A percentile compares a stretch with the other conserved stretches of the same genome.
phyloP scores from a whole-genome alignment of 306 rosid genomes.

The Rosa rugosa region DNA sequence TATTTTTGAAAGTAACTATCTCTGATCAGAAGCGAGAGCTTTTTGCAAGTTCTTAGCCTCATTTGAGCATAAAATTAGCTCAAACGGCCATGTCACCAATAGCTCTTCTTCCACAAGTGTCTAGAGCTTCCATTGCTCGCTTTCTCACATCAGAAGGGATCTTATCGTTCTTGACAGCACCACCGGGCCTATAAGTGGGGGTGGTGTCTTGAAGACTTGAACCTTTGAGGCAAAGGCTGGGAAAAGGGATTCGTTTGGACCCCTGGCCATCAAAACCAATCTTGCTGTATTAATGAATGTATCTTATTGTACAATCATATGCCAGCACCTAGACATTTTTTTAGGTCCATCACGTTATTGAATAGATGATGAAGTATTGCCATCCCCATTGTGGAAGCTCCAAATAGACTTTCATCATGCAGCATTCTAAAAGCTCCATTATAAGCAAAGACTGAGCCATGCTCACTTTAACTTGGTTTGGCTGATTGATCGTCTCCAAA shows the following conservation, averaged over 20 bases:
- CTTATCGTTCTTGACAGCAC: slow-evolving; percentile 65
- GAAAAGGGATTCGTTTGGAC: slow-evolving; percentile 8
- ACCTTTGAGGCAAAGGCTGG: slow-evolving; percentile 28
- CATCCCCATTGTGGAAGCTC: background rate
- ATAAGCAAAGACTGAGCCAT: background rate
- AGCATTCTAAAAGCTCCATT: background rate
- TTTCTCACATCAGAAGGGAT: slow-evolving; percentile 72
- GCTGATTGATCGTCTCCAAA: background rate
- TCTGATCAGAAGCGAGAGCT: slow-evolving; percentile 87
- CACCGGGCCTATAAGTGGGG: slow-evolving; percentile 56
- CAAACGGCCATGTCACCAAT: slow-evolving; percentile 80
- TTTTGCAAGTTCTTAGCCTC: too few relatives aligned
- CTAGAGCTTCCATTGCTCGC: slow-evolving; percentile 90
- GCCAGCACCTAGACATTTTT: background rate
- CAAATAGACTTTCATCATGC: background rate
- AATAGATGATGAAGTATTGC: background rate
- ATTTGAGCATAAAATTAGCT: slow-evolving; percentile 72
- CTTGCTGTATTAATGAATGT: background rate
- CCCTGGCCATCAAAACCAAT: background rate
- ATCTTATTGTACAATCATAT: background rate
- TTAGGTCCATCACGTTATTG: background rate
- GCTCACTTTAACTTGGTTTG: background rate
- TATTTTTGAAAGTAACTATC: slow-evolving; percentile 35
- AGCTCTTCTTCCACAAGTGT: slow-evolving; percentile 71
- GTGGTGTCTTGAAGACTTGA: slow-evolving; percentile 25